Percentiles rank a stretch among this genome's conserved stretches.
Conservation (phyloP, 768 basidiomycete species). For the Rhodotorula sphaerocarpa region DNA sequence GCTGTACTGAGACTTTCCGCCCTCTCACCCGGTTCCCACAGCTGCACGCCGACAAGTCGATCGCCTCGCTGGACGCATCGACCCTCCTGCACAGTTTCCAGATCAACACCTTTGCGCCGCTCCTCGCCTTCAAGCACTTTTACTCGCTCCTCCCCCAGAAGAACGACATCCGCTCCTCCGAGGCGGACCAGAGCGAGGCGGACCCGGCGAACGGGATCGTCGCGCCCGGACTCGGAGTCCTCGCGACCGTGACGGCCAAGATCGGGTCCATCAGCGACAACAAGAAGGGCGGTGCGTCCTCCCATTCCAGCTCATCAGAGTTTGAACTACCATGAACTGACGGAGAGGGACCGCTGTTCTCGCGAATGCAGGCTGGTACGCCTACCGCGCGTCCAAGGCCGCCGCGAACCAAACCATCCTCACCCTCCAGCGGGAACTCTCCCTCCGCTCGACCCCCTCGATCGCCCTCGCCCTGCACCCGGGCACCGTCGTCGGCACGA, state of each 20-base stretch:
- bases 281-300: constrained; percentile 41
- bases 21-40: constrained; percentile 16
- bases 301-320: constrained; percentile 24
- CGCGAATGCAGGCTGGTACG: constrained; percentile 14
- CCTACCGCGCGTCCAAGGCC: constrained; percentile 44
- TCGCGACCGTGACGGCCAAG: constrained; percentile 45
- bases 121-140: constrained; percentile 48
- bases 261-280: constrained; percentile 47
- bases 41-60: constrained; percentile 47
- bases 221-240: constrained; percentile 38
- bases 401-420: constrained; percentile 46
- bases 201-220: constrained; percentile 44
- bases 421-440: constrained; percentile 45
- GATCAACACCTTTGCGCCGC: constrained; percentile 48
- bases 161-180: constrained; percentile 36
- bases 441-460: constrained; percentile 22
- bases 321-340: constrained; percentile 40
- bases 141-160: constrained; percentile 44
- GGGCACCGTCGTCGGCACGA: constrained; percentile 34
- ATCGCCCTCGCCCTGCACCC: constrained; percentile 36
- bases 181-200: constrained; percentile 16
- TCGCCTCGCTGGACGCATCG: constrained; percentile 40
- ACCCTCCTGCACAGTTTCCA: constrained; percentile 42
- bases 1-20: not conserved
- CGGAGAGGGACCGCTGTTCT: not conserved